Evolutionary conservation across 495 filamentous ascomycete genomes (phyloP).

Genomic region (Pseudotulostoma volvatum): DNA sequence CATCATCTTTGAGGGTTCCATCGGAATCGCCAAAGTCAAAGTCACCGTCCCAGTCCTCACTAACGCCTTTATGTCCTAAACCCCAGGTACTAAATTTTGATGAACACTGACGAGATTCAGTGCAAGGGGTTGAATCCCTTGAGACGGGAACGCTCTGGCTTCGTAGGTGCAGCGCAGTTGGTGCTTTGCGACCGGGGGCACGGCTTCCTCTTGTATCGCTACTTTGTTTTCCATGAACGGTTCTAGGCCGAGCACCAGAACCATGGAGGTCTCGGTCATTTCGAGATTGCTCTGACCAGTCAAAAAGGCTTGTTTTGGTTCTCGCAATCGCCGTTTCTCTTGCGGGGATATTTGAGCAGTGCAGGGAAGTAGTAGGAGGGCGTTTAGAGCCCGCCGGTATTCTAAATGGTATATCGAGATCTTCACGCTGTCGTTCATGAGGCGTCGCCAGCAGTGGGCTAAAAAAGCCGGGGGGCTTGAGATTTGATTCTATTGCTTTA

Average conservation of each 20-base stretch:
- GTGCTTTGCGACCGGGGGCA: slow-evolving; percentile 53
- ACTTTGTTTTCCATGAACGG: slow-evolving; percentile 81
- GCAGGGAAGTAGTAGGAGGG: not conserved
- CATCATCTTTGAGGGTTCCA: slow-evolving; percentile 14
- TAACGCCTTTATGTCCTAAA: slow-evolving; percentile 62
- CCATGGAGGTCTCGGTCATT: slow-evolving; percentile 34
- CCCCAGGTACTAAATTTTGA: slow-evolving; percentile 86
- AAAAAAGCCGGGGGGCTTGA: not conserved
- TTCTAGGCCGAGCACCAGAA: slow-evolving; percentile 56
- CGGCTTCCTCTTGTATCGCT: slow-evolving; percentile 57
- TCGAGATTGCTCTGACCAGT: slow-evolving; percentile 64
- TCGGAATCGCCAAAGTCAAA: slow-evolving; percentile 55
- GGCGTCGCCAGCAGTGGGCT: too few species aligned
- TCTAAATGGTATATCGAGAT: not conserved
- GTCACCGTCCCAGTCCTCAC: slow-evolving; percentile 74
- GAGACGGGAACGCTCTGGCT: slow-evolving; percentile 93
- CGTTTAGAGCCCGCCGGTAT: not conserved
- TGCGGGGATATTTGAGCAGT: not conserved
- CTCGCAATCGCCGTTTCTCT: not conserved
- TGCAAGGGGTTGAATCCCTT: slow-evolving; percentile 36
- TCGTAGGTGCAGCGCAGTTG: slow-evolving; percentile 63
- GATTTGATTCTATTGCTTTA: not conserved
- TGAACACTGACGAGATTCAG: slow-evolving; percentile 41
- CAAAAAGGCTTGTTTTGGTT: slow-evolving; percentile 41
- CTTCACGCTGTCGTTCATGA: too few species aligned